Evolutionary conservation across 2,329 filamentous ascomycete genomes (phyloP), one percentile per base, ranked within the genome.

Genomic region (Coniochaeta sp.): DNA sequence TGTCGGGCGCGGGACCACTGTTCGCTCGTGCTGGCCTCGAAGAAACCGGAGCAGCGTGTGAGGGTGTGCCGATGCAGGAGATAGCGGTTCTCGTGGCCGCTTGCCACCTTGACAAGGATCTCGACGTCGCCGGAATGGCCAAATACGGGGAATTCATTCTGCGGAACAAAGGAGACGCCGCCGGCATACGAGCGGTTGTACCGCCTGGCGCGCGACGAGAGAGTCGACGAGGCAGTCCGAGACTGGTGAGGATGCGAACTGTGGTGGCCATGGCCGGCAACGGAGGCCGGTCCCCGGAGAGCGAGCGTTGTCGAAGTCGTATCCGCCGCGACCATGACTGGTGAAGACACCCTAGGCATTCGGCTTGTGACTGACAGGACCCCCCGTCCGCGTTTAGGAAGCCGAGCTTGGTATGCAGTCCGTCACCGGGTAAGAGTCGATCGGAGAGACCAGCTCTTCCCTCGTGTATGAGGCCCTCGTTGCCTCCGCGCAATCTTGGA

Each of bases 141-240:
- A 74, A 97, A 98, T 70, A 96, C 78, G 24, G 93, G 93, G 67
- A 97, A 98, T 72, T 97, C 93, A 72, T 97, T 97, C 70, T 90
- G 89, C 47, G 89, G 84, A 26, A 85, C 76, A 69, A 88, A 87
- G 19, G 85, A 83, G 36, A 81, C 78, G 62, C 88, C 88, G 61
- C 91, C 91, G 68, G 89, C 85, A 71, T 95, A 90, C 55, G 91
- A 95, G 63, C 91, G 88, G 71, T 89, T 88, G 69, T 92, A 90
- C 66, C 91, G 87, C 32, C 67, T 64, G 22, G 66, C 61, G 44
- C 69, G 67, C 42, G 68, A 69, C 34, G 67, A 69, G 55, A 67
- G 61, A 60, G 67, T 64, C 10, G 67, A 66, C 26, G 58, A 55
- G 2, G 65, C 58, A 22, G 58, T 58, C 14, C 59, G 67, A 30